Evolutionary conservation across 2,329 filamentous ascomycete species (phyloP).

Genomic region (Colletotrichum sp.): DNA sequence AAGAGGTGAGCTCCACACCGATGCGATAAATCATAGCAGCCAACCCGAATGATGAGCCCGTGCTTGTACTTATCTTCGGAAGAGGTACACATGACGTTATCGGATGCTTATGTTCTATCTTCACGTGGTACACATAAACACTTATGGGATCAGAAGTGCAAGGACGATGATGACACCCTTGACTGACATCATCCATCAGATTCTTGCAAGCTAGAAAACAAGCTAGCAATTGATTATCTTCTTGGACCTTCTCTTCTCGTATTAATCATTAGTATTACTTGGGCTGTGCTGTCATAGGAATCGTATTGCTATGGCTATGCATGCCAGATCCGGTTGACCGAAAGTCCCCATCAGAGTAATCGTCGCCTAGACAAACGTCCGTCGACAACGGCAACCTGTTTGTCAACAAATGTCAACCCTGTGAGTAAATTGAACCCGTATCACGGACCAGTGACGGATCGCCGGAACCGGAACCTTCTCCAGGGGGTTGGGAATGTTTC

Average conservation of each 20-base stretch:
- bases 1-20: not conserved
- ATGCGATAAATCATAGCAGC: not conserved
- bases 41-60: accelerated
- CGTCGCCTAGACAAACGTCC: not conserved
- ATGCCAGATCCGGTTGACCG: not conserved
- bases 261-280: not conserved
- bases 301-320: not conserved
- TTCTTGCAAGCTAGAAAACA: not conserved
- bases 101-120: not conserved
- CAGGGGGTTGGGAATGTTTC: not conserved
- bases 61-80: accelerated
- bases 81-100: not conserved
- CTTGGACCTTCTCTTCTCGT: not conserved
- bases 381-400: not conserved
- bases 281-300: not conserved
- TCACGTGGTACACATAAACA: not conserved
- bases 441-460: not conserved
- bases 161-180: not conserved
- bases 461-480: constrained; percentile 16
- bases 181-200: not conserved
- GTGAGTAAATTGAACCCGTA: not conserved
- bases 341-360: not conserved
- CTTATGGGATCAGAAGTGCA: not conserved
- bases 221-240: not conserved
- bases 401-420: not conserved